Conservation (phyloP, 345 rosid species). For the Populus pruinosa region DNA sequence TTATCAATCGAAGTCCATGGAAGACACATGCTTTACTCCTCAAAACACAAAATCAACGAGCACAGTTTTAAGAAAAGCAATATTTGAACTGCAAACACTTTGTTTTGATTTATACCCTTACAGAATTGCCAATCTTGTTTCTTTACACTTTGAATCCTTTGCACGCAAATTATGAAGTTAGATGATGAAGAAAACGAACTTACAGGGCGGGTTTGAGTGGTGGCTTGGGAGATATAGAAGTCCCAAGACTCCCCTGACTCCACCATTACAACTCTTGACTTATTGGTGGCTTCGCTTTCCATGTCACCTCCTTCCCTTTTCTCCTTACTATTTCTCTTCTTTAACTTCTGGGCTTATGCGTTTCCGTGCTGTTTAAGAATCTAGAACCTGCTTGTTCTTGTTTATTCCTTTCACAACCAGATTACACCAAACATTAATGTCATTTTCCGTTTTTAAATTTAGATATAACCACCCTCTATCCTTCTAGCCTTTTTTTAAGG, state of each 20-base stretch:
- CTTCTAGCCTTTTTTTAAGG: not conserved
- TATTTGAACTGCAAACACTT: too few species aligned
- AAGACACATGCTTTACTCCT: not conserved
- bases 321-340: not conserved
- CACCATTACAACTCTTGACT: slow-evolving; percentile 54
- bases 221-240: slow-evolving; percentile 53
- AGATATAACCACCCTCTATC: not conserved
- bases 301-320: slow-evolving; percentile 16
- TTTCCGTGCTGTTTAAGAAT: not conserved
- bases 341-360: not conserved
- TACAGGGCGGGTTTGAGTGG: slow-evolving; percentile 62
- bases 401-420: not conserved
- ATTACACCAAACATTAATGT: not conserved
- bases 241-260: slow-evolving; percentile 72
- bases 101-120: not conserved
- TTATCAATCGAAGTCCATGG: not conserved
- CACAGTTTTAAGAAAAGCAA: not conserved
- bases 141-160: not conserved
- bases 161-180: not conserved
- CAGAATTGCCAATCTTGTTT: not conserved
- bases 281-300: slow-evolving; percentile 40
- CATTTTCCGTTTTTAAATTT: not conserved
- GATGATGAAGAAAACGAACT: slow-evolving; percentile 16
- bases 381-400: not conserved
- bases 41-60: not conserved